Evolutionary conservation across 1,139 yeast species (phyloP).

Genomic region (Arxiozyma slooffiae): DNA sequence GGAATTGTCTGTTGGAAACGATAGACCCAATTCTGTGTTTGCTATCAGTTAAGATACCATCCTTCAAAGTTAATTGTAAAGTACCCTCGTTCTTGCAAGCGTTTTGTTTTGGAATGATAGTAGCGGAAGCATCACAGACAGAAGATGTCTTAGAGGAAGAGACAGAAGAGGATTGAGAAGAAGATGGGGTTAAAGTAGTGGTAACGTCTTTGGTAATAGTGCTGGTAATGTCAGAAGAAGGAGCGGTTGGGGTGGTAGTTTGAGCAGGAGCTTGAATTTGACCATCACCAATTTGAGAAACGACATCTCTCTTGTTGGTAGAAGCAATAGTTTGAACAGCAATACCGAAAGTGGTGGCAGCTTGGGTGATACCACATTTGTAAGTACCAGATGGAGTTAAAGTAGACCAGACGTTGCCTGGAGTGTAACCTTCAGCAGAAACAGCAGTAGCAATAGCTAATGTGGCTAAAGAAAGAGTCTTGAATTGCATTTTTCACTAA

Average conservation of each 20-base stretch:
- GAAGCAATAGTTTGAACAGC: slow-evolving; percentile 44
- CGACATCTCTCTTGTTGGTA: slow-evolving; percentile 12
- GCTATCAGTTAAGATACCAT: slow-evolving; percentile 50
- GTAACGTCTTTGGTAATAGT: slow-evolving; percentile 28
- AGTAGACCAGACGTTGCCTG: slow-evolving; percentile 66
- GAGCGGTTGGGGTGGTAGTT: slow-evolving; percentile 20
- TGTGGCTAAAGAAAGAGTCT: slow-evolving; percentile 21
- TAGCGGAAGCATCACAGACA: slow-evolving; percentile 26
- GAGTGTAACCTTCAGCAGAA: slow-evolving; percentile 53
- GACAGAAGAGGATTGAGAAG: slow-evolving; percentile 33
- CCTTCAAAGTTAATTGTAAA: slow-evolving; percentile 46
- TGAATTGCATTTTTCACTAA: slow-evolving; percentile 29
- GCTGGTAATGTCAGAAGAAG: slow-evolving; percentile 12
- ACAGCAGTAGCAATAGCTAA: slow-evolving; percentile 38
- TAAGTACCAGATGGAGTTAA: slow-evolving; percentile 53
- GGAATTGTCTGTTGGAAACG: slow-evolving; percentile 83
- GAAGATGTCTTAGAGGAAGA: slow-evolving; percentile 9
- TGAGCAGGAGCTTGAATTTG: slow-evolving; percentile 21
- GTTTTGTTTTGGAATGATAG: slow-evolving; percentile 10
- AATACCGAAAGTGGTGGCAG: slow-evolving; percentile 56
- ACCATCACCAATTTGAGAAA: slow-evolving; percentile 8
- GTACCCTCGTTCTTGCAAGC: slow-evolving; percentile 45
- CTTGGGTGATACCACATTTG: slow-evolving; percentile 52
- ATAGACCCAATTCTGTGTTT: slow-evolving; percentile 71
- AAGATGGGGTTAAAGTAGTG: slow-evolving; percentile 59